phyloP scores from a whole-genome alignment of 768 basidiomycete genomes.

The Butyriboletus loyo region DNA sequence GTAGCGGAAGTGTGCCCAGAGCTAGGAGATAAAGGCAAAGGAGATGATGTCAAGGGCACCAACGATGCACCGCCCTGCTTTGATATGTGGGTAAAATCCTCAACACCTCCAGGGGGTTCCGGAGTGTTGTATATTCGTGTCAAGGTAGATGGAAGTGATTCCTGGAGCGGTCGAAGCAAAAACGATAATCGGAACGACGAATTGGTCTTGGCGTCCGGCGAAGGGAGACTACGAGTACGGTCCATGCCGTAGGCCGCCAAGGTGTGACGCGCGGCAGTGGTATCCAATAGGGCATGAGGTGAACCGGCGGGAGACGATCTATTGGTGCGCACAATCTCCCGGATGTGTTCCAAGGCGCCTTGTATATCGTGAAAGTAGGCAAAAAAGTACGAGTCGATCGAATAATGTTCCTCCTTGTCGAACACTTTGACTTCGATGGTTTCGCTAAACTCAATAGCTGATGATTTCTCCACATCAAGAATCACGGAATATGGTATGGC shows the following conservation, averaged over 20 bases:
- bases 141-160: conserved; percentile 41
- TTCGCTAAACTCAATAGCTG: conserved; percentile 93
- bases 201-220: conserved; percentile 29
- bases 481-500: conserved; percentile 92
- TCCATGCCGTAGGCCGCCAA: conserved; percentile 31
- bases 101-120: conserved; percentile 39
- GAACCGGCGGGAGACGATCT: conserved; percentile 32
- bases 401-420: conserved; percentile 73
- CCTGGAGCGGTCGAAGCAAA: conserved; percentile 67
- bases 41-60: conserved; percentile 54
- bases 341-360: conserved; percentile 75
- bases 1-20: conserved; percentile 3
- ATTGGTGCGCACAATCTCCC: conserved; percentile 64
- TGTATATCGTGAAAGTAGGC: conserved; percentile 89
- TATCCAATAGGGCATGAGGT: conserved; percentile 48
- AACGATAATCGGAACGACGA: conserved; percentile 64
- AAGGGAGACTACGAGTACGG: conserved; percentile 39
- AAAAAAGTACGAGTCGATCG: conserved; percentile 88
- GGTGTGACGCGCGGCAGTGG: conserved; percentile 45
- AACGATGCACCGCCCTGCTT: conserved; percentile 55
- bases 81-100: conserved; percentile 73
- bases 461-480: conserved; percentile 82
- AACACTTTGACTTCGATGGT: conserved; percentile 93
- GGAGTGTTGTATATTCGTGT: conserved; percentile 31
- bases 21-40: conserved; percentile 20